phyloP scores from a whole-genome alignment of 192 early-diverging fungal genomes.

The Backusella liffmaniae region DNA sequence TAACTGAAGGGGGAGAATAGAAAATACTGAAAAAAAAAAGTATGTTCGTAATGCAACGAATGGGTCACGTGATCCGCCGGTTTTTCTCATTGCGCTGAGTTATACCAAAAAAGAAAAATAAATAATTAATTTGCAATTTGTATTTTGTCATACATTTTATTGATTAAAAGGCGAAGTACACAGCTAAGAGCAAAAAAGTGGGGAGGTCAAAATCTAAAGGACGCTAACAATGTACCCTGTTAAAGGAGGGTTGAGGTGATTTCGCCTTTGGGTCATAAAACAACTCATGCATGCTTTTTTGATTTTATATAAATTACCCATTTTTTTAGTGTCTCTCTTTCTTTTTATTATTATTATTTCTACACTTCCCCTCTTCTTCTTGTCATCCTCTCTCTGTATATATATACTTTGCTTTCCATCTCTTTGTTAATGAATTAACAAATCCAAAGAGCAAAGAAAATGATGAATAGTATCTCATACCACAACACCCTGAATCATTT shows the following conservation, averaged over 20 bases:
- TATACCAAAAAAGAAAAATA: not conserved
- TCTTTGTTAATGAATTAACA: not conserved
- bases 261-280: constrained; percentile 23
- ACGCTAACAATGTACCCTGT: constrained; percentile 1
- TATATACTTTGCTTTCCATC: not conserved
- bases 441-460: not conserved
- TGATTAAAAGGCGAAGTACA: not conserved
- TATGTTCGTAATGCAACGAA: not conserved
- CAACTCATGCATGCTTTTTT: constrained; percentile 16
- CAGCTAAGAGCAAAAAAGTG: not conserved
- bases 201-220: constrained; percentile 19
- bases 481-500: not conserved
- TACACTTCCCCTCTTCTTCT: not conserved
- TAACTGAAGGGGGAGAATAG: not conserved
- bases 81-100: not conserved
- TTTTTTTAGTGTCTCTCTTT: not conserved
- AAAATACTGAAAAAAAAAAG: not conserved
- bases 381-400: not conserved
- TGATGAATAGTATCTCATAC: not conserved
- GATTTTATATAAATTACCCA: constrained; percentile 11
- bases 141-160: not conserved
- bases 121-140: not conserved
- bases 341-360: not conserved
- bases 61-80: not conserved
- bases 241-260: constrained; percentile 18